Percentiles rank a stretch among this genome's conserved stretches.
These are phyloP conservation scores for Puccinia horiana DNA, from an alignment of 1,284 basidiomycete species.

Conservation along the genomic window DNA sequence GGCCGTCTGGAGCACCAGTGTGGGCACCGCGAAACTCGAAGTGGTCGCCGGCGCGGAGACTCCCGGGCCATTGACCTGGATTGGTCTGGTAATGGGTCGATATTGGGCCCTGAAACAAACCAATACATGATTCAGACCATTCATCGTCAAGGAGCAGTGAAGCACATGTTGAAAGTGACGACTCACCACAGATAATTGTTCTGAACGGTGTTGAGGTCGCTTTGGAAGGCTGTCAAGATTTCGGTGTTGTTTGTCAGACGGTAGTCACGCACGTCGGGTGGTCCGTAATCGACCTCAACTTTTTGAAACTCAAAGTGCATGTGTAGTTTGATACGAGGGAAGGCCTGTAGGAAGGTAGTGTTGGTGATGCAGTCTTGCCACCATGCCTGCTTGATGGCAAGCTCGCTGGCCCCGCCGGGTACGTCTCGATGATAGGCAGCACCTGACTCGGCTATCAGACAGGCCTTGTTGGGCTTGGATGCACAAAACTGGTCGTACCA, in stretches of 20 bases:
- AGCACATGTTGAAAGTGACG: no score
- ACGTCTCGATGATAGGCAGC: conserved; percentile 55
- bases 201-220: conserved; percentile 31
- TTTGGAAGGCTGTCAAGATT: conserved; percentile 28
- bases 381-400: conserved; percentile 54
- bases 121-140: not conserved
- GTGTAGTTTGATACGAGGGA: conserved; percentile 19
- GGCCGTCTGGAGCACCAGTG: conserved; percentile 20
- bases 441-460: conserved; percentile 54
- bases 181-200: conserved; percentile 33
- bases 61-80: conserved; percentile 21
- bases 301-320: conserved; percentile 31
- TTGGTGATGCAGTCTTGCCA: conserved; percentile 51
- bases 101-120: conserved; percentile 18
- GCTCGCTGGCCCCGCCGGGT: conserved; percentile 50
- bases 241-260: conserved; percentile 23
- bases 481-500: conserved; percentile 39
- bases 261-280: conserved; percentile 34
- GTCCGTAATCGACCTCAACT: conserved; percentile 5
- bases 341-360: conserved; percentile 16
- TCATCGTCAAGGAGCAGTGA: not conserved
- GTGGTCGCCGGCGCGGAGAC: conserved; percentile 29
- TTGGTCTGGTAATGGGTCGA: conserved; percentile 11
- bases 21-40: conserved; percentile 1
- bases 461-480: conserved; percentile 32